phyloP scores from a whole-genome alignment of 2,329 filamentous ascomycete species.

The Diplodia seriata region DNA sequence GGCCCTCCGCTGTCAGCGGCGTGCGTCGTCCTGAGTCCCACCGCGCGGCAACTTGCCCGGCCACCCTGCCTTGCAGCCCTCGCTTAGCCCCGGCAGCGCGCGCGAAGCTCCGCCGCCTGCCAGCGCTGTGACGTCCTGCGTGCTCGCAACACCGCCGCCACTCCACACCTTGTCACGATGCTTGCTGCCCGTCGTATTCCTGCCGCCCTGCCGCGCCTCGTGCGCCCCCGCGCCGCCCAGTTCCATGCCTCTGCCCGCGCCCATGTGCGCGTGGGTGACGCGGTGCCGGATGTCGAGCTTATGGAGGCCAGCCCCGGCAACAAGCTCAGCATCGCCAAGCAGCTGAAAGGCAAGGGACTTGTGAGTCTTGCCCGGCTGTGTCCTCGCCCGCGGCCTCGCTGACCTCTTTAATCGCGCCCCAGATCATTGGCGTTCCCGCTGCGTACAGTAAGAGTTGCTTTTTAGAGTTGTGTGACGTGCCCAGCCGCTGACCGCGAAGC shows the following conservation, averaged over 20 bases:
- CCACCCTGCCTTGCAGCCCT: not conserved
- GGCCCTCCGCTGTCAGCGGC: constrained; percentile 20
- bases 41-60: constrained; percentile 9
- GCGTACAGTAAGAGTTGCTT: constrained; percentile 50
- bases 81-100: constrained; percentile 12
- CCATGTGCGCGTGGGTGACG: constrained; percentile 78
- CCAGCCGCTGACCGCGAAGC: constrained; percentile 40
- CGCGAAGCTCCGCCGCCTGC: not conserved
- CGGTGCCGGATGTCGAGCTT: constrained; percentile 76
- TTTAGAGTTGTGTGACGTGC: not conserved
- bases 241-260: constrained; percentile 71
- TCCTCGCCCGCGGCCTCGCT: not conserved
- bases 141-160: constrained; percentile 8
- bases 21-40: constrained; percentile 16
- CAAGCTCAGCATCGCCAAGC: constrained; percentile 84
- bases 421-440: constrained; percentile 47
- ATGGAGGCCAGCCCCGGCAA: constrained; percentile 88
- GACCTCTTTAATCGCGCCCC: not conserved
- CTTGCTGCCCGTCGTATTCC: constrained; percentile 32
- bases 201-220: constrained; percentile 27
- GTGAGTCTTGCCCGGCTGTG: constrained; percentile 8
- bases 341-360: constrained; percentile 73
- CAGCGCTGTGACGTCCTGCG: constrained; percentile 1
- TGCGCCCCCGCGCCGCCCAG: constrained; percentile 18
- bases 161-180: constrained; percentile 26